A percentile compares a stretch with the other conserved stretches of the same genome.
Conservation (phyloP, 2,329 filamentous ascomycete genomes). For the Alternaria infectoria region DNA sequence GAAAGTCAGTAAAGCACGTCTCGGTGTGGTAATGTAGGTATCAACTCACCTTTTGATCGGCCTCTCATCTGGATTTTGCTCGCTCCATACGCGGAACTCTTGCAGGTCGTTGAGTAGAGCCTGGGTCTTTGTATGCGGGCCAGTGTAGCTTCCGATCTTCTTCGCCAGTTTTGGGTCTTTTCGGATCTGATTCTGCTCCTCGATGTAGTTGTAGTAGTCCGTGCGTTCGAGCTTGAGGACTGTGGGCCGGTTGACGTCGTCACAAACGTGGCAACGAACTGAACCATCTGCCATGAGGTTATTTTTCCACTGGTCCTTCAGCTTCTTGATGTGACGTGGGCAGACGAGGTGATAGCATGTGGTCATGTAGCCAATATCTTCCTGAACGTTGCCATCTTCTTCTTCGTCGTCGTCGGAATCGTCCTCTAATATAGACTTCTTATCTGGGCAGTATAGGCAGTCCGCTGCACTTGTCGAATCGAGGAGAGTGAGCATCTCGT, state of each 20-base stretch:
- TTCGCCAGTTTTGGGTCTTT: constrained; percentile 63
- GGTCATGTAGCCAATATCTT: constrained; percentile 78
- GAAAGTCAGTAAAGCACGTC: not conserved
- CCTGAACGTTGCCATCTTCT: constrained; percentile 60
- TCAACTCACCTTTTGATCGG: constrained; percentile 72
- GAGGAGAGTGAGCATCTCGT: constrained; percentile 85
- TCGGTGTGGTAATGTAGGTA: not conserved
- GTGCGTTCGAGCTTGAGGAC: constrained; percentile 73
- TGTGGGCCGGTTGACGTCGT: constrained; percentile 65
- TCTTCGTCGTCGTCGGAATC: constrained; percentile 42
- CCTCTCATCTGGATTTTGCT: constrained; percentile 65
- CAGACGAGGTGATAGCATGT: constrained; percentile 89
- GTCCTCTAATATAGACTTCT: constrained; percentile 53
- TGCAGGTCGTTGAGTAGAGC: constrained; percentile 79
- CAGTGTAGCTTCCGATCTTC: constrained; percentile 71
- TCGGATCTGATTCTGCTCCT: constrained; percentile 64
- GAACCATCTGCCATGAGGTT: constrained; percentile 52
- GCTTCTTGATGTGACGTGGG: constrained; percentile 69
- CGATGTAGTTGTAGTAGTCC: constrained; percentile 56
- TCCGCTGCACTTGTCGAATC: constrained; percentile 78
- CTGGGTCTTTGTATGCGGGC: constrained; percentile 90
- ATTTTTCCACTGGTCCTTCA: constrained; percentile 61
- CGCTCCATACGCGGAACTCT: constrained; percentile 67
- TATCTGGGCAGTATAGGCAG: constrained; percentile 72
- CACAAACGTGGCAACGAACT: constrained; percentile 73